Evolutionary conservation across 1,284 basidiomycete genomes (phyloP), one percentile per base, ranked within the genome.

Genomic region (Bondarzewia mesenterica): DNA sequence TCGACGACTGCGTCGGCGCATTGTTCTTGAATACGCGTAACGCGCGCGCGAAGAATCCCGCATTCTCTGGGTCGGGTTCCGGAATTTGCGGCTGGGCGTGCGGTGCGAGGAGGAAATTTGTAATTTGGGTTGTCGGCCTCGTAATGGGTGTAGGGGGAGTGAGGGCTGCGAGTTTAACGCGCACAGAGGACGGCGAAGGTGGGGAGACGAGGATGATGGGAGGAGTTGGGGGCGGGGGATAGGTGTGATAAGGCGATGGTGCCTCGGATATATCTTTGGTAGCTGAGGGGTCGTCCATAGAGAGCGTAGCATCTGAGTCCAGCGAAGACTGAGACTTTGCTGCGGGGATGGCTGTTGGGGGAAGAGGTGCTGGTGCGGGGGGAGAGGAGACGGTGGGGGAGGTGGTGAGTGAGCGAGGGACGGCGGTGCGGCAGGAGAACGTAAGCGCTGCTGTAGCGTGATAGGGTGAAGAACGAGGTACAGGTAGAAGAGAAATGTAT

Each of bases 51-150:
- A 86, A 70, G 47, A 85, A 62, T 4, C 78, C 76, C 35, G 57
- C 58, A 20, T 62, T 58, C 20, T 66, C 60, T 5, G 54, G 44
- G 25, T 65, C 51, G 10, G 69, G 68, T 1, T 64, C 60, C 26
- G 70, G 68, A 16, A 4, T 39, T 22, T 22, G 21, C 38, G 71
- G 66, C 5, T 66, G 60, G 5, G 75, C 68, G 50, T 76, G 72
- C 0, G 82, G 79, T 4, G 78, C 63, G 20, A 87, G 71, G 25
- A 85, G 61, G 58, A 89, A 89, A 50, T 80, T 72, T 10, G 75
- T 77, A 14, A 69, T 59, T 22, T 23, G 21, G 15, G 68, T 60
- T 21, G 8, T 7, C 7, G 41, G 38, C 38, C 38, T 10, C 38
- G 29, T 15, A 4, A 5, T 25, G 29, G 26, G 25, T n/a, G 41